phyloP scores from a whole-genome alignment of 108 stramenopile genomes.

The Nitzschia inconspicua region DNA sequence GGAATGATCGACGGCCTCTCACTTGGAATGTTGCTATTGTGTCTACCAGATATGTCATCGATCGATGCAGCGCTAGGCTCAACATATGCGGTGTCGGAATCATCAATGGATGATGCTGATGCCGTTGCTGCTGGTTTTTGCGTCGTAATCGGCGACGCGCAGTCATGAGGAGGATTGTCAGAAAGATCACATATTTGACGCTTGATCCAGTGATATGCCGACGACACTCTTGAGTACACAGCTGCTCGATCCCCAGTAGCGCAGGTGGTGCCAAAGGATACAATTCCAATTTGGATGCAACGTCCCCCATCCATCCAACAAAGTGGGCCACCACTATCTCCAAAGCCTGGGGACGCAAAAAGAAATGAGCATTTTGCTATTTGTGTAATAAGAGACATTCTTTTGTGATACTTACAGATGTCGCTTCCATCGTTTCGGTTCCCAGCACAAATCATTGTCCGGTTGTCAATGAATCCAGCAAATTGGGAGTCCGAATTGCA shows the following conservation, averaged over 20 bases:
- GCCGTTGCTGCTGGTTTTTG: background rate
- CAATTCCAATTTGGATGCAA: conserved; percentile 28
- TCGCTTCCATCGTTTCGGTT: conserved; percentile 7
- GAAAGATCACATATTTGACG: conserved; percentile 26
- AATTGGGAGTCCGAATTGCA: conserved; percentile 13
- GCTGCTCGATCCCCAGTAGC: conserved; percentile 14
- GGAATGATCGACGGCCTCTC: no score
- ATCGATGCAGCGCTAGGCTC: background rate
- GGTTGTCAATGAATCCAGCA: conserved; percentile 6
- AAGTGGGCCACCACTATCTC: conserved; percentile 34
- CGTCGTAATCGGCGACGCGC: background rate
- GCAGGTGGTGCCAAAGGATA: conserved; percentile 27
- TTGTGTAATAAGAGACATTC: background rate
- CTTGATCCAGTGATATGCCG: conserved; percentile 26
- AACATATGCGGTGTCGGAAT: background rate
- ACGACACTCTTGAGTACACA: conserved; percentile 25
- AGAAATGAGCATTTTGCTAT: background rate
- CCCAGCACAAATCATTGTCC: conserved; percentile 31
- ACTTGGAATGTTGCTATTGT: no score
- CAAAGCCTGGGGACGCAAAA: conserved; percentile 2
- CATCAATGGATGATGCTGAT: background rate
- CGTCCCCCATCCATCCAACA: background rate
- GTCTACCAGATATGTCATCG: no score
- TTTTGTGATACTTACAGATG: conserved; percentile 8
- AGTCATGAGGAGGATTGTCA: conserved; percentile 9